Percentiles rank a stretch among this genome's conserved stretches.
These are phyloP conservation scores for Theileria annulata DNA, from an alignment of 169 alveolate genomes.

Conservation along the genomic window DNA sequence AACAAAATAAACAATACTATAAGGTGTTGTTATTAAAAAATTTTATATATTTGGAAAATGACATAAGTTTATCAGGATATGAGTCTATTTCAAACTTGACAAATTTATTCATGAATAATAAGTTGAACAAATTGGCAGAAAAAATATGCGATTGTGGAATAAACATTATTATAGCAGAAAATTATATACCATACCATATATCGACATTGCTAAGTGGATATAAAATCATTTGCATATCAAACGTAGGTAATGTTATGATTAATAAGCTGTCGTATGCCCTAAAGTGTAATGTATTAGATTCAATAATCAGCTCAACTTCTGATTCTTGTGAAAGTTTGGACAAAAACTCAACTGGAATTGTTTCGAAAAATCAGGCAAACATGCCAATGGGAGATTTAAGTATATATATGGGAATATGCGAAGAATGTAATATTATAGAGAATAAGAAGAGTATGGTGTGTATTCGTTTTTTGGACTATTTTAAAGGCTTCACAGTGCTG, in stretches of 20 bases:
- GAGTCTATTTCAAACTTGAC: conserved; percentile 28
- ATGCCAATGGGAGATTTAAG: neutral
- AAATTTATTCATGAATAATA: neutral
- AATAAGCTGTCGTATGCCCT: conserved; percentile 37
- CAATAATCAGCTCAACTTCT: neutral
- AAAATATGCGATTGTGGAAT: conserved; percentile 13
- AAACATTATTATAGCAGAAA: conserved; percentile 26
- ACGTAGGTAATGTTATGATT: conserved; percentile 18
- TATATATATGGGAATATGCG: conserved; percentile 15
- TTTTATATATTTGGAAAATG: neutral
- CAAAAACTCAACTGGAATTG: neutral
- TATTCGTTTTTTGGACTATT: conserved; percentile 5
- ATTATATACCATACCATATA: conserved; percentile 21
- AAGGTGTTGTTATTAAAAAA: conserved; percentile 19
- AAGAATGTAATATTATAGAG: neutral
- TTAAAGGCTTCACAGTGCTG: conserved; percentile 54
- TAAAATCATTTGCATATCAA: conserved; percentile 36
- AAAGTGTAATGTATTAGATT: conserved; percentile 12
- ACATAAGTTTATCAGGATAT: neutral
- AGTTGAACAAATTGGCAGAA: conserved; percentile 18
- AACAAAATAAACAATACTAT: neutral
- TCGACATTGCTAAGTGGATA: conserved; percentile 17
- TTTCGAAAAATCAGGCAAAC: neutral
- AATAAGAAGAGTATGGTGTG: conserved; percentile 24
- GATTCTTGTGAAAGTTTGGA: neutral